Conservation (phyloP, 345 rosid species). For the Lepidium africanum region DNA sequence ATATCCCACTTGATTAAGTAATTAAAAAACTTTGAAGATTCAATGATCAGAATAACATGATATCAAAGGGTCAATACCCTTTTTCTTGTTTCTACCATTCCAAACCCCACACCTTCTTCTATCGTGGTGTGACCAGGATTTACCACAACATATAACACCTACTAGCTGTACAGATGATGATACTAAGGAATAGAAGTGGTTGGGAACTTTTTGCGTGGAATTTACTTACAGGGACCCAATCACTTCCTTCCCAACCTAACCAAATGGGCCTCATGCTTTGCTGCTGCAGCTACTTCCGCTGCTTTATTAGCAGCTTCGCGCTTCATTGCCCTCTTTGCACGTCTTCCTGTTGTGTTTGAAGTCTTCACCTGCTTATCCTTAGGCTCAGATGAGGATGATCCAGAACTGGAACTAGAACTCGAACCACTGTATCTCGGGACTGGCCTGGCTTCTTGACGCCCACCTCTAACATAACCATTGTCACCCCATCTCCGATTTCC, state of each 20-base stretch:
- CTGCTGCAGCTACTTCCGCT: slow-evolving; percentile 51
- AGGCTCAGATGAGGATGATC: slow-evolving; percentile 38
- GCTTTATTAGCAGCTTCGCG: slow-evolving; percentile 90
- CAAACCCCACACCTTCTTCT: slow-evolving; percentile 1
- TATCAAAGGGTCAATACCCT: neutral
- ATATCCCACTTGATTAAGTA: neutral
- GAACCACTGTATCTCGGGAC: slow-evolving; percentile 32
- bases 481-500: slow-evolving; percentile 96
- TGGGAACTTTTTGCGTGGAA: neutral
- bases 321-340: slow-evolving; percentile 84
- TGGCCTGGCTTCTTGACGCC: slow-evolving; percentile 89
- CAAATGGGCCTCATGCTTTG: slow-evolving; percentile 36
- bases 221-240: slow-evolving; percentile 17
- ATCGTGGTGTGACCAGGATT: neutral
- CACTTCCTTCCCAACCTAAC: slow-evolving; percentile 33
- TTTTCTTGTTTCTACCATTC: neutral
- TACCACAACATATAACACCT: slow-evolving; percentile 8
- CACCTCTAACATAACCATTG: slow-evolving; percentile 80
- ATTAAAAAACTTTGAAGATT: neutral
- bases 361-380: slow-evolving; percentile 38
- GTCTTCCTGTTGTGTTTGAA: slow-evolving; percentile 47
- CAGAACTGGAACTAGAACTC: slow-evolving; percentile 23
- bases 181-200: neutral
- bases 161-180: slow-evolving; percentile 18
- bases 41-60: neutral